phyloP scores from a whole-genome alignment of 306 rosid genomes.

The Myrica gale region DNA sequence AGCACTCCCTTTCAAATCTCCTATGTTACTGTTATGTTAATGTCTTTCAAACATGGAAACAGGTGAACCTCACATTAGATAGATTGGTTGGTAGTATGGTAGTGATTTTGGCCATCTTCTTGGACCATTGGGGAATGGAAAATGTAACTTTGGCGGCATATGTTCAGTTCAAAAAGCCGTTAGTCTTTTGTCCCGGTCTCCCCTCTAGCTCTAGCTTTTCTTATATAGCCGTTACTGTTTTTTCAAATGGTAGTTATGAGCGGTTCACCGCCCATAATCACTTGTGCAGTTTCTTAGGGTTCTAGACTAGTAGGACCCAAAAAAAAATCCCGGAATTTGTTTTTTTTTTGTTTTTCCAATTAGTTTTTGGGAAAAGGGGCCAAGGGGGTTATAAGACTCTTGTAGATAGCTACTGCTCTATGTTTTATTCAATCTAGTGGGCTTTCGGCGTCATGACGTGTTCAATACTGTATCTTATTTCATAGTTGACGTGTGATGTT shows the following conservation, averaged over 20 bases:
- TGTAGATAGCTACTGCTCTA: constrained; percentile 24
- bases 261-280: constrained; percentile 46
- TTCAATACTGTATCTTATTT: neutral
- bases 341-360: constrained; percentile 16
- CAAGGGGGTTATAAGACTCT: constrained; percentile 9
- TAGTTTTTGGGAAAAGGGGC: constrained; percentile 1
- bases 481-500: constrained; percentile 26
- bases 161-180: constrained; percentile 66
- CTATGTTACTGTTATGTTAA: constrained; percentile 17
- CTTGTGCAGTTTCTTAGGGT: constrained; percentile 30
- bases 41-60: constrained; percentile 48
- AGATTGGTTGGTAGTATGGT: constrained; percentile 40
- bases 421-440: constrained; percentile 28
- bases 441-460: constrained; percentile 19
- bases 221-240: constrained; percentile 57
- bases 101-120: constrained; percentile 50
- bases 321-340: neutral
- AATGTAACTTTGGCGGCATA: constrained; percentile 49
- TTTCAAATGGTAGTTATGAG: constrained; percentile 74
- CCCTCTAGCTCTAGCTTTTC: constrained; percentile 31
- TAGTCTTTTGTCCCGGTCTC: constrained; percentile 37
- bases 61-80: constrained; percentile 56
- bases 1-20: constrained; percentile 29
- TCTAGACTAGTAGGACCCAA: constrained; percentile 35
- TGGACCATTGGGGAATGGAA: constrained; percentile 44